Percentiles rank a stretch among this genome's conserved stretches.
Conservation (phyloP, 139 green algal genomes). For the Micromonas commoda region DNA sequence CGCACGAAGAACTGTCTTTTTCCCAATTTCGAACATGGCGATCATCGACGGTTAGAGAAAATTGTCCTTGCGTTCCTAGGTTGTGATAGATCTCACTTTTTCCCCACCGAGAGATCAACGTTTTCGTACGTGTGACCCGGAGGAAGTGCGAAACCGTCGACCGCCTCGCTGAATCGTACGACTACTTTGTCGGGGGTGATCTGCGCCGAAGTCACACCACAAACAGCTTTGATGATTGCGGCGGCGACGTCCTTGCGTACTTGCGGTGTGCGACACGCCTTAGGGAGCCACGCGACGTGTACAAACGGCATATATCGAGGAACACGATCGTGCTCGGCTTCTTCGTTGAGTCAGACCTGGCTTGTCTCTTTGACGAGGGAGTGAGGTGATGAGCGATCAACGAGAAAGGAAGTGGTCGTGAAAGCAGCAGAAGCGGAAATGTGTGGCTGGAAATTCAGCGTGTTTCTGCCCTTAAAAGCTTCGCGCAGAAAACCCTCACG, state of each 20-base stretch:
- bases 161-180: slow-evolving; percentile 13
- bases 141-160: slow-evolving; percentile 15
- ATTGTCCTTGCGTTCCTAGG: neutral
- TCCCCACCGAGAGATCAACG: neutral
- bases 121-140: slow-evolving; percentile 22
- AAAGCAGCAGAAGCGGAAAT: too few species aligned
- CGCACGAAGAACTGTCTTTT: neutral
- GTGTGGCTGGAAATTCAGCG: too few species aligned
- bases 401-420: too few species aligned
- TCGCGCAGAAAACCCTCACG: too few species aligned
- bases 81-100: neutral
- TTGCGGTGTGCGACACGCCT: neutral
- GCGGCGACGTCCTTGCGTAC: slow-evolving; percentile 11
- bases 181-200: slow-evolving; percentile 14
- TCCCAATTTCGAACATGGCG: neutral
- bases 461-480: too few species aligned
- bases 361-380: too few species aligned
- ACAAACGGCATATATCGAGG: slow-evolving; percentile 23
- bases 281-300: slow-evolving; percentile 14
- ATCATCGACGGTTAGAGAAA: neutral
- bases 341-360: too few species aligned
- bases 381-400: too few species aligned
- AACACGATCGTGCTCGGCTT: too few species aligned
- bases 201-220: neutral
- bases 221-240: slow-evolving; percentile 4